Conservation (phyloP, 805 yeast species). For the Cyberlindnera mississippiensis region DNA sequence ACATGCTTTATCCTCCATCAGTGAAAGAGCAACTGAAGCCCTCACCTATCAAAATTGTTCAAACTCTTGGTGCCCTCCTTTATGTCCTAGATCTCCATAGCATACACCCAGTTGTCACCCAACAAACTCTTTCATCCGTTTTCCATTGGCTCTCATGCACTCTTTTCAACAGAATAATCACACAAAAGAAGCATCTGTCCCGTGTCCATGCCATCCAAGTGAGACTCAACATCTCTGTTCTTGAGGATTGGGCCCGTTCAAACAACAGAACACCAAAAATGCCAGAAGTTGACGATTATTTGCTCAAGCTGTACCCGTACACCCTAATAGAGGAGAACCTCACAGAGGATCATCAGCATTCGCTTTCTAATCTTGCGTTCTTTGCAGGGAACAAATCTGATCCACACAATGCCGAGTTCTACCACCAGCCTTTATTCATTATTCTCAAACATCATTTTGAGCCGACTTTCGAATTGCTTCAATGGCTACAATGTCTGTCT, state of each 20-base stretch:
- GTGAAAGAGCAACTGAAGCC: slow-evolving; percentile 77
- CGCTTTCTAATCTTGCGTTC: slow-evolving; percentile 10
- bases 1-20: slow-evolving; percentile 82
- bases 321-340: slow-evolving; percentile 31
- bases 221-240: slow-evolving; percentile 74
- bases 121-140: slow-evolving; percentile 74
- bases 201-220: slow-evolving; percentile 88
- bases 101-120: slow-evolving; percentile 72
- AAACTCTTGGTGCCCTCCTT: slow-evolving; percentile 82
- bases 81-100: slow-evolving; percentile 80
- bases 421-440: slow-evolving; percentile 59
- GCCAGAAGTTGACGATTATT: slow-evolving; percentile 33
- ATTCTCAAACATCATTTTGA: slow-evolving; percentile 65
- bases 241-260: slow-evolving; percentile 89
- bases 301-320: slow-evolving; percentile 36
- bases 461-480: slow-evolving; percentile 75
- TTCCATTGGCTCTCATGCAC: slow-evolving; percentile 72
- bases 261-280: slow-evolving; percentile 29
- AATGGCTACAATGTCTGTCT: slow-evolving; percentile 87
- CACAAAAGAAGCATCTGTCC: slow-evolving; percentile 65
- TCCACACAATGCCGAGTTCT: slow-evolving; percentile 51
- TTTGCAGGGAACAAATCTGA: slow-evolving; percentile 28
- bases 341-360: slow-evolving; percentile 1
- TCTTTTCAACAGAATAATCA: slow-evolving; percentile 68
- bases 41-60: slow-evolving; percentile 81